Percentiles rank a stretch among this genome's conserved stretches.
phyloP scores from a whole-genome alignment of 1,284 basidiomycete genomes.

The Agaricales sp. region DNA sequence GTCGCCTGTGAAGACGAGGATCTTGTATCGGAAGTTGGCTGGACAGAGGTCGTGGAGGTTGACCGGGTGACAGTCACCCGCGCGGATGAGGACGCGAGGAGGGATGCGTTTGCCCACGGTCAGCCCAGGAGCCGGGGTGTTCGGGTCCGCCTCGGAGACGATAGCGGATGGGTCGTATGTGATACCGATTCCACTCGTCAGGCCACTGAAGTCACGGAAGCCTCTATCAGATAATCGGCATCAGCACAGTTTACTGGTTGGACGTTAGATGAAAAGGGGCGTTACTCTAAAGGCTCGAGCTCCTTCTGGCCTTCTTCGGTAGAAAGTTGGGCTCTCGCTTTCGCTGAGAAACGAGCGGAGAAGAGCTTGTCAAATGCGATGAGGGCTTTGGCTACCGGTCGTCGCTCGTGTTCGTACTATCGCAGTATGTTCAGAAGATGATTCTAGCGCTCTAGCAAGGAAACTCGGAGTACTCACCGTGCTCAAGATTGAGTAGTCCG shows the following conservation, averaged over 20 bases:
- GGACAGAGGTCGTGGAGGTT: slow-evolving; percentile 64
- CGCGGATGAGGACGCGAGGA: slow-evolving; percentile 51
- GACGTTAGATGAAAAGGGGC: slow-evolving; percentile 27
- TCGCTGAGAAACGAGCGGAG: slow-evolving; percentile 66
- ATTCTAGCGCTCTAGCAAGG: neutral
- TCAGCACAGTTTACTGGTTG: neutral
- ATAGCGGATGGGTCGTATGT: slow-evolving; percentile 48
- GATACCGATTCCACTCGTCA: slow-evolving; percentile 53
- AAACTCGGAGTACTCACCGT: slow-evolving; percentile 39
- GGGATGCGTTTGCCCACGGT: slow-evolving; percentile 49
- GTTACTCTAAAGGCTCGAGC: slow-evolving; percentile 57
- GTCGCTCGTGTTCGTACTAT: slow-evolving; percentile 64
- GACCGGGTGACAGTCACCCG: slow-evolving; percentile 49
- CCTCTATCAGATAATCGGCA: slow-evolving; percentile 25
- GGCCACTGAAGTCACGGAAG: slow-evolving; percentile 48
- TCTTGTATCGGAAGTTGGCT: slow-evolving; percentile 60
- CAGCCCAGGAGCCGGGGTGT: slow-evolving; percentile 35
- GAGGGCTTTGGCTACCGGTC: slow-evolving; percentile 69
- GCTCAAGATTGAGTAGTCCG: slow-evolving; percentile 51
- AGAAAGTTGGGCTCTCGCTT: slow-evolving; percentile 30
- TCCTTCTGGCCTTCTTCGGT: slow-evolving; percentile 47
- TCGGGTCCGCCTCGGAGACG: slow-evolving; percentile 29
- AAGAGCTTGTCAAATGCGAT: slow-evolving; percentile 76
- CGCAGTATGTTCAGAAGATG: slow-evolving; percentile 2
- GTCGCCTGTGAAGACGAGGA: slow-evolving; percentile 60